phyloP scores from a whole-genome alignment of 129 eudicot species.

The Lonicera japonica region DNA sequence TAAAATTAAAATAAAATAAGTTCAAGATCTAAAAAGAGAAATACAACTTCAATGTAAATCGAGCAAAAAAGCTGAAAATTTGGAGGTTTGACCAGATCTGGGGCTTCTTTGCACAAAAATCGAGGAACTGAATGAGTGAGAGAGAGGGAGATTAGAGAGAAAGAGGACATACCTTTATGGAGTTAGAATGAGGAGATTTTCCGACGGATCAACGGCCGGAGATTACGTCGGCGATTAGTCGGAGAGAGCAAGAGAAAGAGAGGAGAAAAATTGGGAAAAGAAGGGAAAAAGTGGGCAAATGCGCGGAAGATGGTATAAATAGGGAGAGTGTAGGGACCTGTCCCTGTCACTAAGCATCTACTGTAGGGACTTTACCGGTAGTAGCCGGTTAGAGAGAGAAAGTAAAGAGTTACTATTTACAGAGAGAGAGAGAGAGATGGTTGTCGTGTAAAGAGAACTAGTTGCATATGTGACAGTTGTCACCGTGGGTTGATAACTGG shows the following conservation, averaged over 20 bases:
- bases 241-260: conserved; percentile 16
- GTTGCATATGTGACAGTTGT: too few relatives aligned
- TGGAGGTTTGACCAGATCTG: conserved; percentile 44
- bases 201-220: conserved; percentile 26
- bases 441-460: too few relatives aligned
- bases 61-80: conserved; percentile 1
- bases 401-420: too few relatives aligned
- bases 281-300: conserved; percentile 42
- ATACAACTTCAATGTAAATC: neutral
- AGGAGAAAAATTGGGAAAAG: conserved; percentile 11
- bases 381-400: neutral
- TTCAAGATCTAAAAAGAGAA: conserved; percentile 21
- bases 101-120: neutral
- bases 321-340: conserved; percentile 14
- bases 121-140: neutral
- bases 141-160: conserved; percentile 18
- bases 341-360: neutral
- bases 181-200: conserved; percentile 19
- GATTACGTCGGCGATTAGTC: conserved; percentile 28
- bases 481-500: too few relatives aligned
- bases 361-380: neutral
- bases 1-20: conserved; percentile 12
- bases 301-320: conserved; percentile 25
- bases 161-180: conserved; percentile 29
- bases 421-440: too few relatives aligned